Percentiles rank a stretch among this genome's conserved stretches.
phyloP scores from a whole-genome alignment of 176 grass and related monocot genomes.

The Hsuehochloa calcarea region DNA sequence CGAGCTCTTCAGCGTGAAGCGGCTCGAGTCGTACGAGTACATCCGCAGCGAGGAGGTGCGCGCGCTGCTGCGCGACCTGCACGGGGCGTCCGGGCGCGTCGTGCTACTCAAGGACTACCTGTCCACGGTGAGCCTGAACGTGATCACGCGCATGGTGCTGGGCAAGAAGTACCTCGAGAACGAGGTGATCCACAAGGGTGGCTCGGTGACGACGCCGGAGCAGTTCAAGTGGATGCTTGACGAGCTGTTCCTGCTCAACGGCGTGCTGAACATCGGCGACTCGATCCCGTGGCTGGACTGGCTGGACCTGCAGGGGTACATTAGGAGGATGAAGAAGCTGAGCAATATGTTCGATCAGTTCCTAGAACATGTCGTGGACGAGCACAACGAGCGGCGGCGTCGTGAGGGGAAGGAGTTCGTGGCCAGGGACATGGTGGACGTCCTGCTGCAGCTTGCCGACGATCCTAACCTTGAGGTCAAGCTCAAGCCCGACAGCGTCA shows the following conservation, averaged over 20 bases:
- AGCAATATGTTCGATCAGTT: slow-evolving; percentile 69
- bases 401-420: slow-evolving; percentile 59
- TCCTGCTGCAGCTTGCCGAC: slow-evolving; percentile 66
- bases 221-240: slow-evolving; percentile 94
- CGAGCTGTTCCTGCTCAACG: slow-evolving; percentile 86
- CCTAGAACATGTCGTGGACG: slow-evolving; percentile 77
- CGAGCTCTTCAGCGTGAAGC: slow-evolving; percentile 82
- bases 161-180: slow-evolving; percentile 82
- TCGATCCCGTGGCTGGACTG: slow-evolving; percentile 79
- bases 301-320: slow-evolving; percentile 81
- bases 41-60: slow-evolving; percentile 60
- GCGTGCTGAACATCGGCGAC: slow-evolving; percentile 91
- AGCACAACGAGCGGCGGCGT: slow-evolving; percentile 53
- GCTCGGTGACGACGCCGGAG: slow-evolving; percentile 50
- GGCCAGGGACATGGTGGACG: slow-evolving; percentile 83
- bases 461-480: slow-evolving; percentile 66
- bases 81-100: slow-evolving; percentile 28
- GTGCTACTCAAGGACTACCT: slow-evolving; percentile 76
- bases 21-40: slow-evolving; percentile 71
- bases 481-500: slow-evolving; percentile 61
- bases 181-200: slow-evolving; percentile 17
- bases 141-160: slow-evolving; percentile 87
- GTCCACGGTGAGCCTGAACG: slow-evolving; percentile 67
- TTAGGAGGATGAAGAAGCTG: slow-evolving; percentile 85
- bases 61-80: slow-evolving; percentile 50